Evolutionary conservation across 306 rosid genomes (phyloP).

Genomic region (Vigna unguiculata): DNA sequence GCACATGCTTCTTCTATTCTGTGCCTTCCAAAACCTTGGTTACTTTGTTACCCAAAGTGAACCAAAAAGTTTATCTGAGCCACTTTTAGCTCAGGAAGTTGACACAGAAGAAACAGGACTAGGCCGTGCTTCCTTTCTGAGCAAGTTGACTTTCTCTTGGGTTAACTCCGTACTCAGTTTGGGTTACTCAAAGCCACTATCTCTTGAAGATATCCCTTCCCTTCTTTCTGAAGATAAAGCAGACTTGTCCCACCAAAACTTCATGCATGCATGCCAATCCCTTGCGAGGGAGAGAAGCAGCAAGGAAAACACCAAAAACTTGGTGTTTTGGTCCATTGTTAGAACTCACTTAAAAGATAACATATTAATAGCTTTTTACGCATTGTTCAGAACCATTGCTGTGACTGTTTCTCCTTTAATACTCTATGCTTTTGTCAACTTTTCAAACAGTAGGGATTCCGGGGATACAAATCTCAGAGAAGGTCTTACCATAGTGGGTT

Average conservation of each 20-base stretch:
- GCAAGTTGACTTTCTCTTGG: slow-evolving; percentile 71
- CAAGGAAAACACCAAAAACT: background rate
- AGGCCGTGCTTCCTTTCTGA: slow-evolving; percentile 40
- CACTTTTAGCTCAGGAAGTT: background rate
- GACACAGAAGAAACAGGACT: slow-evolving; percentile 37
- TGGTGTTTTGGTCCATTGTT: background rate
- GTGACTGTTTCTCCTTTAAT: background rate
- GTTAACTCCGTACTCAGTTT: slow-evolving; percentile 56
- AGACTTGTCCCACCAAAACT: background rate
- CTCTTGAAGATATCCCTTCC: slow-evolving; percentile 17
- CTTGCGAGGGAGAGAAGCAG: background rate
- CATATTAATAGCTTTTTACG: background rate
- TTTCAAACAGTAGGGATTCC: background rate
- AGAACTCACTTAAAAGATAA: background rate
- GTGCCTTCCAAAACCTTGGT: slow-evolving; percentile 50
- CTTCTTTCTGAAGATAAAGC: no score
- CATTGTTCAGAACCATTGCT: background rate
- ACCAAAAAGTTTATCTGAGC: slow-evolving; percentile 14
- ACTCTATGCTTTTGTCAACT: slow-evolving; percentile 1
- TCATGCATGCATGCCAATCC: slow-evolving; percentile 3
- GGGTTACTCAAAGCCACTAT: slow-evolving; percentile 60
- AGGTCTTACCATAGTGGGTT: background rate
- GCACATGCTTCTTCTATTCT: slow-evolving; percentile 52
- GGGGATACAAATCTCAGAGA: background rate
- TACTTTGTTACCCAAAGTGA: slow-evolving; percentile 20